These are phyloP conservation scores for Truncatella angustata DNA, from an alignment of 2,329 filamentous ascomycete genomes.

Conservation along the genomic window DNA sequence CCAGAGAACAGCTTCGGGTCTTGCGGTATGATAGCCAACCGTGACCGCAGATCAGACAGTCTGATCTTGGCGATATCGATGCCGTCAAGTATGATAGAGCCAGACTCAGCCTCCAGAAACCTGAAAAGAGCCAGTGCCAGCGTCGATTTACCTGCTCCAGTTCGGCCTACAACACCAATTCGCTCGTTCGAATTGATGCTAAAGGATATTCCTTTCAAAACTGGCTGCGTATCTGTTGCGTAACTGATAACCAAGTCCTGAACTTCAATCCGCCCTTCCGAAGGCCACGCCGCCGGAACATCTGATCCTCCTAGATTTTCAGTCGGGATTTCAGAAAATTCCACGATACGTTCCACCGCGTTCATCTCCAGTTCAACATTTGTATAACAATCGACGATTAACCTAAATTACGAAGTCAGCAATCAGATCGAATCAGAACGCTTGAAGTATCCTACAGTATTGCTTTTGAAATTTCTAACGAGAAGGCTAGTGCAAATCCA, in stretches of 20 bases:
- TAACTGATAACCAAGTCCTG: conserved; percentile 70
- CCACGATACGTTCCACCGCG: conserved; percentile 70
- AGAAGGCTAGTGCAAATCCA: conserved; percentile 73
- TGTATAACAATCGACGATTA: conserved; percentile 64
- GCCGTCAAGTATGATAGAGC: conserved; percentile 69
- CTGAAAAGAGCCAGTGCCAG: conserved; percentile 75
- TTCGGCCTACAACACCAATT: conserved; percentile 75
- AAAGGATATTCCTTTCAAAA: conserved; percentile 71
- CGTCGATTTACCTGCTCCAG: conserved; percentile 75
- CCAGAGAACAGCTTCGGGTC: conserved; percentile 82
- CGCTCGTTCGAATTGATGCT: conserved; percentile 64
- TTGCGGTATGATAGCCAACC: conserved; percentile 76
- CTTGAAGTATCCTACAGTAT: conserved; percentile 52
- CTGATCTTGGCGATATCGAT: conserved; percentile 71
- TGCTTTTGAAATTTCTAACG: conserved; percentile 63
- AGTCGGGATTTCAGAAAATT: conserved; percentile 68
- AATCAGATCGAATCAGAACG: no score
- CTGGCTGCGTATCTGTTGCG: conserved; percentile 67
- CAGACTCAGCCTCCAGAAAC: conserved; percentile 68
- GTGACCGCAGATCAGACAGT: conserved; percentile 67
- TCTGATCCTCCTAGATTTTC: conserved; percentile 61
- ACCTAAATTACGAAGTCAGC: no score
- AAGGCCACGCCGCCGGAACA: conserved; percentile 73
- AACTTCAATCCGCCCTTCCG: conserved; percentile 71
- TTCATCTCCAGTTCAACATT: conserved; percentile 78